Conservation (phyloP, 768 basidiomycete genomes). For the Termitomyces eurrhizus region DNA sequence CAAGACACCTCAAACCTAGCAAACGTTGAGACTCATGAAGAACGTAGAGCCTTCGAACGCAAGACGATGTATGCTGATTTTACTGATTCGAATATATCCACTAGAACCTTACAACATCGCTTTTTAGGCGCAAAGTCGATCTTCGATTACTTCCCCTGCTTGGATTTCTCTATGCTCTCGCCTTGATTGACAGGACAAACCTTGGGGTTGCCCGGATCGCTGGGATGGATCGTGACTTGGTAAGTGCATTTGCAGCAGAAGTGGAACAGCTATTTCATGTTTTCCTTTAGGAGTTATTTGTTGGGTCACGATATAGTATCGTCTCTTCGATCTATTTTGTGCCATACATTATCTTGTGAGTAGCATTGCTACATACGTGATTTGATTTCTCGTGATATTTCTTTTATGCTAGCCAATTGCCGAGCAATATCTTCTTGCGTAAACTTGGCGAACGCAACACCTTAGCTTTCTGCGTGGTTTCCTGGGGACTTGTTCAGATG, state of each 20-base stretch:
- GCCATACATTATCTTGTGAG: slow-evolving; percentile 45
- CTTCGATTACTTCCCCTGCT: slow-evolving; percentile 32
- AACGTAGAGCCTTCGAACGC: slow-evolving; percentile 13
- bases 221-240: slow-evolving; percentile 34
- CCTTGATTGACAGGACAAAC: slow-evolving; percentile 32
- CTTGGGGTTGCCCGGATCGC: slow-evolving; percentile 31
- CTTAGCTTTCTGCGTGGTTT: slow-evolving; percentile 37
- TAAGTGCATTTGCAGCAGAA: slow-evolving; percentile 5
- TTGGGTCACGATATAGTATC: slow-evolving; percentile 41
- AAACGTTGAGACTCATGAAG: slow-evolving; percentile 4
- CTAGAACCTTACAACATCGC: neutral
- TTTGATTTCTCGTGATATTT: neutral
- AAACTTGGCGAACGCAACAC: slow-evolving; percentile 38
- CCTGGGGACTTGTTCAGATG: slow-evolving; percentile 42
- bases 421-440: slow-evolving; percentile 41
- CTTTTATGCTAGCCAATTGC: slow-evolving; percentile 31
- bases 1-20: slow-evolving; percentile 3
- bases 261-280: neutral
- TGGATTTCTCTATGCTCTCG: slow-evolving; percentile 30
- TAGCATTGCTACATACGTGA: neutral
- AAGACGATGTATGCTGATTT: slow-evolving; percentile 14
- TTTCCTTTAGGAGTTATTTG: slow-evolving; percentile 27
- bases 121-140: slow-evolving; percentile 27
- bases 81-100: neutral
- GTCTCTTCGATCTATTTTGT: slow-evolving; percentile 43